Evolutionary conservation across 2,329 filamentous ascomycete species (phyloP).

Genomic region (Coniochaeta ligniaria): DNA sequence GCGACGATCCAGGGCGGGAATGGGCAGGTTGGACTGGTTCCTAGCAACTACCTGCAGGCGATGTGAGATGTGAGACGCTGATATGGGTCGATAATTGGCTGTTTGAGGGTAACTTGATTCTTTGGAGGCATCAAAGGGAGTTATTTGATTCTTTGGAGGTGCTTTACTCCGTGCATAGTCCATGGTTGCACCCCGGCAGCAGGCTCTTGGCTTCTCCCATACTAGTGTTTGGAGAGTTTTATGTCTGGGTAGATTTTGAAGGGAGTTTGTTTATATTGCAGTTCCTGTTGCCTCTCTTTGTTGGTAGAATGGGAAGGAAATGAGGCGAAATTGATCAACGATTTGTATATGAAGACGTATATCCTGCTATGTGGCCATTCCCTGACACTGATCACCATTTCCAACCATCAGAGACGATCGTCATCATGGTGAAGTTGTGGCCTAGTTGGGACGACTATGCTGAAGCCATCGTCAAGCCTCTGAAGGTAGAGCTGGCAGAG

Average conservation of each 20-base stretch:
- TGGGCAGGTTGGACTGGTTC: conserved; percentile 53
- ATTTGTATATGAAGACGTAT: not conserved
- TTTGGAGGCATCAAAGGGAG: not conserved
- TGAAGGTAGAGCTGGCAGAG: not conserved
- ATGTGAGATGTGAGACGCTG: conserved; percentile 23
- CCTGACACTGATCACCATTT: not conserved
- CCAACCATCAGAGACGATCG: not conserved
- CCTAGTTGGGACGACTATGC: not conserved
- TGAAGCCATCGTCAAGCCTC: not conserved
- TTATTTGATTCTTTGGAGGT: not conserved
- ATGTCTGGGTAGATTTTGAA: not conserved
- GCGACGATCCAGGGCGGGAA: conserved; percentile 75
- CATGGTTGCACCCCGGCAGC: not conserved
- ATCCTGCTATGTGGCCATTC: not conserved
- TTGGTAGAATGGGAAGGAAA: not conserved
- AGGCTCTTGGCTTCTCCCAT: not conserved
- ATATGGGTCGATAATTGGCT: not conserved
- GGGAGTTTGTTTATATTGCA: not conserved
- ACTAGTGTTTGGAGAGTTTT: not conserved
- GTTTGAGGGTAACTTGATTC: not conserved
- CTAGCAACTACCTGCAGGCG: conserved; percentile 60
- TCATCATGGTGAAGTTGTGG: not conserved
- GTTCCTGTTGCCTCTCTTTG: not conserved
- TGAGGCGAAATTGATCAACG: not conserved
- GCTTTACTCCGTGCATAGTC: not conserved